Conservation (phyloP, 192 early-diverging fungal species). For the Gryganskiella cystojenkinii region DNA sequence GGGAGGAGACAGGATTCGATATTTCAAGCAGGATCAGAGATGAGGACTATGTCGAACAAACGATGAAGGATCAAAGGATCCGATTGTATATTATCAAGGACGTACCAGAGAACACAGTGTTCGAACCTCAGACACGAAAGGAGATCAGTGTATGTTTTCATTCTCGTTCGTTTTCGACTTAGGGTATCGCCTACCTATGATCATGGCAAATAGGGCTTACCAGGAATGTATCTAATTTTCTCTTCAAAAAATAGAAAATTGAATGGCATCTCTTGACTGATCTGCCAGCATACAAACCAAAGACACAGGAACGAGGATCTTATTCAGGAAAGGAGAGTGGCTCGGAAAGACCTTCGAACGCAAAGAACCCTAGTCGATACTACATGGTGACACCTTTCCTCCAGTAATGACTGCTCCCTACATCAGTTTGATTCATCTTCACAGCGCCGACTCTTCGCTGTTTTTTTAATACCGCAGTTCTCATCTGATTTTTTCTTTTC, state of each 20-base stretch:
- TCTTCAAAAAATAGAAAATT: slow-evolving; percentile 57
- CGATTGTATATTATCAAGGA: slow-evolving; percentile 92
- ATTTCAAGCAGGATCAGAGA: slow-evolving; percentile 73
- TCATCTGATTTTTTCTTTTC: neutral
- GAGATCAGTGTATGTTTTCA: slow-evolving; percentile 86
- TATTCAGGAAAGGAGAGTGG: slow-evolving; percentile 50
- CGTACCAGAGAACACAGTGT: slow-evolving; percentile 83
- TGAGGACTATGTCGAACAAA: slow-evolving; percentile 88
- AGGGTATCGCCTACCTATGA: neutral
- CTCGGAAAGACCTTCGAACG: slow-evolving; percentile 28
- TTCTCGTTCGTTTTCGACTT: neutral
- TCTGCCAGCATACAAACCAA: slow-evolving; percentile 65
- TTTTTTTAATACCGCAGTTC: no score
- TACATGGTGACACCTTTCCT: slow-evolving; percentile 83
- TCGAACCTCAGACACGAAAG: slow-evolving; percentile 88
- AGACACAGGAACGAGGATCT: slow-evolving; percentile 31
- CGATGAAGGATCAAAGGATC: slow-evolving; percentile 90
- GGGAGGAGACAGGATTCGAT: slow-evolving; percentile 97
- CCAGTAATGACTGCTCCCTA: no score
- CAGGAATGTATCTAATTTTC: neutral
- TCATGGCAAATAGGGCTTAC: neutral
- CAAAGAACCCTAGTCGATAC: slow-evolving; percentile 66
- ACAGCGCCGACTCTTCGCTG: no score
- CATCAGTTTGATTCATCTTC: no score
- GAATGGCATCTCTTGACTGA: slow-evolving; percentile 76